A percentile compares a stretch with the other conserved stretches of the same genome.
Conservation (phyloP, 2,329 filamentous ascomycete genomes). For the Colletotrichum liriopes region DNA sequence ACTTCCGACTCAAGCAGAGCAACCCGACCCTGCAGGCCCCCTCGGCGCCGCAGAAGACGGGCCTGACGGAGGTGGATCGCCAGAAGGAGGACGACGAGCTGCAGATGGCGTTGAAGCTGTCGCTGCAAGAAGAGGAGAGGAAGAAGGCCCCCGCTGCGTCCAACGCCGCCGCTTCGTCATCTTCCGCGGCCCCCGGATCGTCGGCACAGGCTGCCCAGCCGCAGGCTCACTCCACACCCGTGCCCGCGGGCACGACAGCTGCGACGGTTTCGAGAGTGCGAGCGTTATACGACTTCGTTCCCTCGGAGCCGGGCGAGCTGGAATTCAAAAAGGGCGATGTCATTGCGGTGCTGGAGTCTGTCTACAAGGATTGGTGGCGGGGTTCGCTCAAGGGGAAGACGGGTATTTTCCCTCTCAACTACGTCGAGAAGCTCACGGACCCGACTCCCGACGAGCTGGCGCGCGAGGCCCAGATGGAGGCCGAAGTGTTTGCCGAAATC, state of each 20-base stretch:
- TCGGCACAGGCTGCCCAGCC: conserved; percentile 54
- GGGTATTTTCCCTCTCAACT: conserved; percentile 98
- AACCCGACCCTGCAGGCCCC: conserved; percentile 93
- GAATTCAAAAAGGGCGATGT: conserved; percentile 98
- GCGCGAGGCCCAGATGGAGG: conserved; percentile 95
- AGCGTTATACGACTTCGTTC: conserved; percentile 94
- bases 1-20: conserved; percentile 84
- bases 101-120: conserved; percentile 94
- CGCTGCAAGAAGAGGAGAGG: conserved; percentile 87
- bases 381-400: conserved; percentile 94
- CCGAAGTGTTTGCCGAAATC: conserved; percentile 76
- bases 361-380: conserved; percentile 99
- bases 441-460: conserved; percentile 95
- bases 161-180: conserved; percentile 54
- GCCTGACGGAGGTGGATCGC: conserved; percentile 90
- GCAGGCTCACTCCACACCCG: conserved; percentile 66
- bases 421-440: conserved; percentile 97
- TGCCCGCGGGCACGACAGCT: conserved; percentile 89
- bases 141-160: conserved; percentile 66
- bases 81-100: conserved; percentile 98
- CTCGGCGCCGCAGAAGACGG: conserved; percentile 92
- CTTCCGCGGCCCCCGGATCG: conserved; percentile 50
- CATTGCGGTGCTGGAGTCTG: conserved; percentile 96
- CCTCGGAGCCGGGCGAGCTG: conserved; percentile 93
- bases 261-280: conserved; percentile 96